A percentile compares a stretch with the other conserved stretches of the same genome.
These are phyloP conservation scores for Aspergillus hortae DNA, from an alignment of 2,329 filamentous ascomycete genomes.

Conservation along the genomic window DNA sequence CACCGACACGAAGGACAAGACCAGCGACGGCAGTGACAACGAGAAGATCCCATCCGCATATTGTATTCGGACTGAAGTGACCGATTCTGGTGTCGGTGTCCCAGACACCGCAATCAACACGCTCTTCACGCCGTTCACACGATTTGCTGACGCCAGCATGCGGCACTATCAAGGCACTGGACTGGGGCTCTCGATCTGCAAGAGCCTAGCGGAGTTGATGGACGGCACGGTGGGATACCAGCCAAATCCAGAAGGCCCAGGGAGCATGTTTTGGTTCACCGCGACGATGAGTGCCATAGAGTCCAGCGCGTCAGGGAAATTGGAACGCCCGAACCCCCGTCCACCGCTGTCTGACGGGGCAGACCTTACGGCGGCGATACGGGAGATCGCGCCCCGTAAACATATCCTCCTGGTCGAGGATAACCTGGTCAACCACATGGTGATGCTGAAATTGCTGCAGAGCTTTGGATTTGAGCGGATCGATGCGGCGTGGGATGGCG, in stretches of 20 bases:
- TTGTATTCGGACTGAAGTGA: conserved; percentile 50
- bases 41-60: conserved; percentile 27
- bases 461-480: conserved; percentile 42
- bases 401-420: conserved; percentile 42
- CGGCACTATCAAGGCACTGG: conserved; percentile 56
- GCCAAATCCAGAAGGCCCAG: conserved; percentile 43
- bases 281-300: conserved; percentile 40
- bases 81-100: conserved; percentile 55
- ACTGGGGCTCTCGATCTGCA: conserved; percentile 56
- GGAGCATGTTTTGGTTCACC: conserved; percentile 54
- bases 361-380: conserved; percentile 29
- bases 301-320: conserved; percentile 25
- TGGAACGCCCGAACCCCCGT: conserved; percentile 10
- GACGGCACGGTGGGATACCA: conserved; percentile 50
- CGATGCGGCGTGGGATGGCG: conserved; percentile 43
- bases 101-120: conserved; percentile 41
- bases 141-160: conserved; percentile 52
- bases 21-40: background rate
- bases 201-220: conserved; percentile 55
- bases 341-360: background rate
- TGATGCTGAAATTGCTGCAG: conserved; percentile 37
- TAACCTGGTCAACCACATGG: conserved; percentile 42
- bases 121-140: conserved; percentile 56
- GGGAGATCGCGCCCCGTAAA: conserved; percentile 37
- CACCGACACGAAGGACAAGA: background rate